Percentiles rank a stretch among this genome's conserved stretches.
Evolutionary conservation across 371 early-diverging fungal species (phyloP).

Genomic region (Mucor circinelloides): DNA sequence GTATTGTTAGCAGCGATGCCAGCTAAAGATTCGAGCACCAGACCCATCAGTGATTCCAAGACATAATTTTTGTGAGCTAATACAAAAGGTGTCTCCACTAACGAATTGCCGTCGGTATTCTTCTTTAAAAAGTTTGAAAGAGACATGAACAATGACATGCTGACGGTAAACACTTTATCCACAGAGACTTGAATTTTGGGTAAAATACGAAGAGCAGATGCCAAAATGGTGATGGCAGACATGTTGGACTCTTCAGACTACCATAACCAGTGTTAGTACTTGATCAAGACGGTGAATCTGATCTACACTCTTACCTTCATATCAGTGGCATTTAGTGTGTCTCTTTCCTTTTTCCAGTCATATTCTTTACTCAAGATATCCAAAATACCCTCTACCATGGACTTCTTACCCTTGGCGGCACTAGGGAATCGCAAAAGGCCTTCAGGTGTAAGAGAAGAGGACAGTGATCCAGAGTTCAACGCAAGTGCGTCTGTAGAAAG

Average conservation of each 20-base stretch:
- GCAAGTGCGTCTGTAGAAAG: slow-evolving; percentile 43
- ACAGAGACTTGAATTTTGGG: slow-evolving; percentile 51
- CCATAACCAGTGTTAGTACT: not conserved
- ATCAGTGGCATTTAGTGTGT: slow-evolving; percentile 44
- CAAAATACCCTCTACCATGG: slow-evolving; percentile 40
- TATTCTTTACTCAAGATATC: slow-evolving; percentile 35
- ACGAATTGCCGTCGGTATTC: slow-evolving; percentile 27
- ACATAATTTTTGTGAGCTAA: slow-evolving; percentile 59
- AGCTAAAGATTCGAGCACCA: slow-evolving; percentile 53
- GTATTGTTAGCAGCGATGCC: slow-evolving; percentile 35
- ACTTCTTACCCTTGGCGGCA: slow-evolving; percentile 21
- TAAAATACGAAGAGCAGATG: slow-evolving; percentile 51
- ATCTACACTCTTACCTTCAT: slow-evolving; percentile 29
- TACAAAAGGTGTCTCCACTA: slow-evolving; percentile 47
- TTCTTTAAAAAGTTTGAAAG: slow-evolving; percentile 39
- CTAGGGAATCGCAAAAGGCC: slow-evolving; percentile 62
- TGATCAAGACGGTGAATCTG: too few species aligned
- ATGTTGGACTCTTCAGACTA: slow-evolving; percentile 8
- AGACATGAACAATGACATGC: slow-evolving; percentile 42
- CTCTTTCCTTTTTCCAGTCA: slow-evolving; percentile 60
- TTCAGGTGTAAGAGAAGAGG: slow-evolving; percentile 54
- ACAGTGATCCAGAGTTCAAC: slow-evolving; percentile 47
- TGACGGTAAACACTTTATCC: slow-evolving; percentile 35
- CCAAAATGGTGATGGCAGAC: slow-evolving; percentile 16
- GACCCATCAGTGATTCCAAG: slow-evolving; percentile 57